Conservation (phyloP, 805 yeast species). For the Yamadazyma sp. region DNA sequence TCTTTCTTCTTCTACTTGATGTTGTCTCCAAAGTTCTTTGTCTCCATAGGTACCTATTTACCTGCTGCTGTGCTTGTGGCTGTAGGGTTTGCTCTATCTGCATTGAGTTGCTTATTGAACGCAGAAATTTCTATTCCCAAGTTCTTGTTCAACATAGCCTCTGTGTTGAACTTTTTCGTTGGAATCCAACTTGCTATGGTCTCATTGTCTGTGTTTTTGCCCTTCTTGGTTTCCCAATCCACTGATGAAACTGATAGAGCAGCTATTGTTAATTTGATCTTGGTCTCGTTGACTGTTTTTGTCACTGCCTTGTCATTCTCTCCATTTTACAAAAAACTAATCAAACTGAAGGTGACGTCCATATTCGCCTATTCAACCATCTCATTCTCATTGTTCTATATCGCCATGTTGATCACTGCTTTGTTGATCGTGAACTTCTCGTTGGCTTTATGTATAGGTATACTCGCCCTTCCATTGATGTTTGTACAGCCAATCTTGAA, state of each 20-base stretch:
- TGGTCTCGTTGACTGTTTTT: conserved; percentile 18
- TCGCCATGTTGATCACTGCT: conserved; percentile 70
- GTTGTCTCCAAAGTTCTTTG: conserved; percentile 75
- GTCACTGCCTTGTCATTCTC: conserved; percentile 17
- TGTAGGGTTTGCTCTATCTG: conserved; percentile 64
- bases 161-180: conserved; percentile 27
- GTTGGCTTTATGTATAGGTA: conserved; percentile 68
- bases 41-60: conserved; percentile 89
- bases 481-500: conserved; percentile 45
- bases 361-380: conserved; percentile 26
- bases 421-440: conserved; percentile 82
- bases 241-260: conserved; percentile 16
- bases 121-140: conserved; percentile 29
- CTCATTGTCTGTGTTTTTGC: conserved; percentile 26
- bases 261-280: conserved; percentile 16
- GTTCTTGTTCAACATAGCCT: conserved; percentile 23
- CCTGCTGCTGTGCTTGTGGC: conserved; percentile 81
- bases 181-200: conserved; percentile 26
- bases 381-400: conserved; percentile 52
- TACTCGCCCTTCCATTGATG: conserved; percentile 74
- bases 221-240: conserved; percentile 18
- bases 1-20: conserved; percentile 90
- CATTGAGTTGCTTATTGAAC: conserved; percentile 57
- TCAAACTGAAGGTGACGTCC: conserved; percentile 18
- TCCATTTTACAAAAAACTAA: conserved; percentile 13